Percentiles rank a stretch among this genome's conserved stretches.
These are phyloP conservation scores for Posidonia oceanica DNA, from an alignment of 116 monocot genomes.

Conservation along the genomic window DNA sequence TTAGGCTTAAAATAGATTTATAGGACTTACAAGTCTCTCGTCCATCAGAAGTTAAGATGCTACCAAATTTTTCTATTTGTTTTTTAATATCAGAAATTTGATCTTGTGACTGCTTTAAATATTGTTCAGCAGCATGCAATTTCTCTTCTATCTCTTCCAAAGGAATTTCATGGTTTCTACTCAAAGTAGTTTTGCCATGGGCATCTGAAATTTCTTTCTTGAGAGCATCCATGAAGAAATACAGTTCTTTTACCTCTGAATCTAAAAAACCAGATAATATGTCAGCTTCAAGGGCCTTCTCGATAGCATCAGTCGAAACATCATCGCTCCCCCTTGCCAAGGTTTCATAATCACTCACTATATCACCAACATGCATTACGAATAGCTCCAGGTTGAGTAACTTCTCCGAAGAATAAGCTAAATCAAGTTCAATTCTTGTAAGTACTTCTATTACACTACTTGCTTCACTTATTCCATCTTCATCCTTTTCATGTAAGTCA, in stretches of 20 bases:
- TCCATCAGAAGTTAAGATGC: conserved; percentile 16
- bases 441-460: conserved; percentile 23
- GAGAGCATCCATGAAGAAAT: conserved; percentile 39
- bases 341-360: conserved; percentile 33
- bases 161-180: conserved; percentile 5
- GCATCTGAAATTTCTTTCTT: conserved; percentile 30
- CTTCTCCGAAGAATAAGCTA: conserved; percentile 76
- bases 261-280: conserved; percentile 45
- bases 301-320: conserved; percentile 13
- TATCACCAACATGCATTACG: conserved; percentile 39
- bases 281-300: conserved; percentile 48
- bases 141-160: conserved; percentile 27
- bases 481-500: conserved; percentile 14
- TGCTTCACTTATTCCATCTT: conserved; percentile 16
- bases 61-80: conserved; percentile 41
- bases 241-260: conserved; percentile 57
- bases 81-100: conserved; percentile 43
- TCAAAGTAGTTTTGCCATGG: background rate
- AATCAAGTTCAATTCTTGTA: conserved; percentile 50
- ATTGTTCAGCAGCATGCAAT: conserved; percentile 34
- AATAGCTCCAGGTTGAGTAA: conserved; percentile 63
- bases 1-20: background rate
- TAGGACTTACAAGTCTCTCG: conserved; percentile 29
- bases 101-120: conserved; percentile 44
- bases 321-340: conserved; percentile 18